Conservation (phyloP, 148 eudicot genomes). For the Chenopodium suecicum region DNA sequence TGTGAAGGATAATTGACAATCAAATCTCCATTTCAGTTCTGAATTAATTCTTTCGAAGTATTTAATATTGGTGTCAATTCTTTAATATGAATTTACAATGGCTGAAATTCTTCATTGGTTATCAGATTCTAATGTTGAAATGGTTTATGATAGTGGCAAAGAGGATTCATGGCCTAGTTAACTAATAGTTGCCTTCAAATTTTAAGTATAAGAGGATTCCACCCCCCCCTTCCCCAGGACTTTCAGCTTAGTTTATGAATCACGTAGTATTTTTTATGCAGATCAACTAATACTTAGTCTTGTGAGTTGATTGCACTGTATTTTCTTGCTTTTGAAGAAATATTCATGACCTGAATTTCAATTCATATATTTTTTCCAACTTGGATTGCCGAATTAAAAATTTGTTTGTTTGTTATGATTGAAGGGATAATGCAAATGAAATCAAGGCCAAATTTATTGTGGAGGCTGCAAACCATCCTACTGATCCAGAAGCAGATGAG, state of each 20-base stretch:
- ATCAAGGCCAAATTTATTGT: conserved; percentile 88
- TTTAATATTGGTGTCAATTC: not conserved
- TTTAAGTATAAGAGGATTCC: not conserved
- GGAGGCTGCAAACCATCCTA: conserved; percentile 98
- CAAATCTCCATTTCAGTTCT: not conserved
- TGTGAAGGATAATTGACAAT: not conserved
- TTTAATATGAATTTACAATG: not conserved
- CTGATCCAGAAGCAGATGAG: conserved; percentile 99
- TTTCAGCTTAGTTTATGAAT: not conserved
- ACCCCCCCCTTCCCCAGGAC: not conserved
- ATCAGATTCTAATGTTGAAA: not conserved
- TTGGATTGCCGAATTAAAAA: not conserved
- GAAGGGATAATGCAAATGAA: conserved; percentile 91
- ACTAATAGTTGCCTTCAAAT: not conserved
- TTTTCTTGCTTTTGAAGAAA: not conserved
- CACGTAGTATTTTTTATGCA: not conserved
- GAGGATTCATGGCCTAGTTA: not conserved
- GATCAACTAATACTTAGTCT: not conserved
- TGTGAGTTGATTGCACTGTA: not conserved
- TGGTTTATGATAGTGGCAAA: not conserved
- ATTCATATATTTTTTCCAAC: not conserved
- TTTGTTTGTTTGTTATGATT: conserved; percentile 14
- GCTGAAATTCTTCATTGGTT: not conserved
- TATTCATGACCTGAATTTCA: no score
- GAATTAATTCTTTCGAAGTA: not conserved